Evolutionary conservation across 202 grass and related monocot genomes (phyloP).

Genomic region (Carex sylvatica): DNA sequence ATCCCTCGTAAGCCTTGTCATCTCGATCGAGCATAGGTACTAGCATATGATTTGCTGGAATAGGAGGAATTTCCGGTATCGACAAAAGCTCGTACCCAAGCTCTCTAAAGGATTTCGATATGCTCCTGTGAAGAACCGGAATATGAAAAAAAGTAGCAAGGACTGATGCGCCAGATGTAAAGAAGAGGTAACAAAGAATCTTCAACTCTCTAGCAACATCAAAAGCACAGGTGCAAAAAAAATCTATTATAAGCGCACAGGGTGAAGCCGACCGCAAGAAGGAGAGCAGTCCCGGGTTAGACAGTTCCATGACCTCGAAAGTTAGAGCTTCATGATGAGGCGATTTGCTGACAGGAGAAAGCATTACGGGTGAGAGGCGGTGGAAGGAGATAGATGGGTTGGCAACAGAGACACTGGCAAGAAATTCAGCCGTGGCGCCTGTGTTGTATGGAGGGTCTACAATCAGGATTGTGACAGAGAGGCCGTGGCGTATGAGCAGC

Average conservation of each 20-base stretch:
- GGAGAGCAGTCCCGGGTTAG: conserved; percentile 25
- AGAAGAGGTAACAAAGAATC: conserved; percentile 48
- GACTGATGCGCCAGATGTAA: conserved; percentile 37
- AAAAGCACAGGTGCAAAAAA: conserved; percentile 43
- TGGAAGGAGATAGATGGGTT: conserved; percentile 59
- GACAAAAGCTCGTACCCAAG: conserved; percentile 37
- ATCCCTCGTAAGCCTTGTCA: conserved; percentile 5
- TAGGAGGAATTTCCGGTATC: conserved; percentile 37
- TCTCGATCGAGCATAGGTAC: conserved; percentile 10
- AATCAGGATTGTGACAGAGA: conserved; percentile 21
- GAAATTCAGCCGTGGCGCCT: conserved; percentile 34
- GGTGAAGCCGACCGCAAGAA: conserved; percentile 27
- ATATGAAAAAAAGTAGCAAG: conserved; percentile 36
- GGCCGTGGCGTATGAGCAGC: conserved; percentile 28
- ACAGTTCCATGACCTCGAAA: conserved; percentile 29
- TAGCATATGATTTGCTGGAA: conserved; percentile 40
- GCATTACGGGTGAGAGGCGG: conserved; percentile 30
- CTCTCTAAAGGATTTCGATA: conserved; percentile 31
- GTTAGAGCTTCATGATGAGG: conserved; percentile 35
- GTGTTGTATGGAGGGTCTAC: conserved; percentile 42
- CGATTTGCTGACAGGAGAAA: conserved; percentile 1
- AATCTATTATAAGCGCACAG: conserved; percentile 41
- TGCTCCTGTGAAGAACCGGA: conserved; percentile 31
- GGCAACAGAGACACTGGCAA: conserved; percentile 34
- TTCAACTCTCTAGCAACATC: conserved; percentile 34